Conservation (phyloP, 352 stramenopile species). For the Globisporangium iwayamae region DNA sequence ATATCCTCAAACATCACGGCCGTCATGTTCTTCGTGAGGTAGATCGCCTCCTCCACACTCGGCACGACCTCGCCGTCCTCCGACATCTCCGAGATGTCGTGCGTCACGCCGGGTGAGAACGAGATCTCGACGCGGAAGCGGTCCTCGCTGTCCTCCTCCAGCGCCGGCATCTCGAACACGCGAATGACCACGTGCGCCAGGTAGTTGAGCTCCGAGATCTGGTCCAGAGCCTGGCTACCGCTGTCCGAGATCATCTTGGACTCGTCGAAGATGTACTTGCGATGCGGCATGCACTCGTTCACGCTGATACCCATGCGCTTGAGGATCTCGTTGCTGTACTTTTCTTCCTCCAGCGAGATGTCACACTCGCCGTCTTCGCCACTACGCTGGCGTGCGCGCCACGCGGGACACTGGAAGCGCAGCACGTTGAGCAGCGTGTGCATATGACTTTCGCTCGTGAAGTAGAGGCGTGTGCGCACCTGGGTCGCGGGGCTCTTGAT, state of each 20-base stretch:
- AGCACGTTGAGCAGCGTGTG: slow-evolving; percentile 98
- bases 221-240: slow-evolving; percentile 69
- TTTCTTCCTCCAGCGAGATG: slow-evolving; percentile 76
- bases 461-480: slow-evolving; percentile 97
- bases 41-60: slow-evolving; percentile 68
- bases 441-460: slow-evolving; percentile 99
- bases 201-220: slow-evolving; percentile 96
- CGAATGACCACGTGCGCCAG: slow-evolving; percentile 98
- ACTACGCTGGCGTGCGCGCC: slow-evolving; percentile 54
- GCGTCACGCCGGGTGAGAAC: slow-evolving; percentile 72
- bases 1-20: slow-evolving; percentile 89
- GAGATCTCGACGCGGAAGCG: slow-evolving; percentile 86
- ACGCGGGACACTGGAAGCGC: slow-evolving; percentile 82
- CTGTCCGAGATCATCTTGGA: slow-evolving; percentile 79
- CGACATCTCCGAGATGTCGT: slow-evolving; percentile 23
- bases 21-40: slow-evolving; percentile 83
- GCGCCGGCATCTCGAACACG: slow-evolving; percentile 95
- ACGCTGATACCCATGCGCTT: slow-evolving; percentile 85
- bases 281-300: slow-evolving; percentile 71
- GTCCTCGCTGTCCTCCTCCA: slow-evolving; percentile 79
- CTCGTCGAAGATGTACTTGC: slow-evolving; percentile 78
- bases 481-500: slow-evolving; percentile 92
- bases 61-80: slow-evolving; percentile 19
- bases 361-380: slow-evolving; percentile 65
- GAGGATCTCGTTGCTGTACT: slow-evolving; percentile 83